A percentile compares a stretch with the other conserved stretches of the same genome.
Conservation (phyloP, 2,329 filamentous ascomycete genomes). For the Mycosphaerella sp. region DNA sequence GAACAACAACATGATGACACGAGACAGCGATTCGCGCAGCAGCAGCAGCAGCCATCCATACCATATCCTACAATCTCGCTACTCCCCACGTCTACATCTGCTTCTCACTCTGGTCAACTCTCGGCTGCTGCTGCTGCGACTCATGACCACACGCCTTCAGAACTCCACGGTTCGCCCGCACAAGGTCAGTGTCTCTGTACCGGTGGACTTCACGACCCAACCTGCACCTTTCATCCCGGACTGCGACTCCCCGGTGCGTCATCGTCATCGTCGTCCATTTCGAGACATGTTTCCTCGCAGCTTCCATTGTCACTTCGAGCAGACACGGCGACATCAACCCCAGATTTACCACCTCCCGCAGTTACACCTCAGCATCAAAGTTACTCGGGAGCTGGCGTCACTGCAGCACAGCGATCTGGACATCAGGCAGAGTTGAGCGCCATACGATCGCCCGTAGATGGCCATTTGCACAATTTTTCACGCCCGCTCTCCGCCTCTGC, state of each 20-base stretch:
- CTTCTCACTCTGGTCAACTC: constrained; percentile 2
- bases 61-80: constrained; percentile 12
- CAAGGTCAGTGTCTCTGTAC: constrained; percentile 18
- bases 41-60: neutral
- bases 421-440: constrained; percentile 13
- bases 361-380: neutral
- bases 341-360: neutral
- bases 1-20: too few species aligned
- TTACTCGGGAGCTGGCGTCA: neutral
- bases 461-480: neutral
- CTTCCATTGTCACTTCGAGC: neutral
- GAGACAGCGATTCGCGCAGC: neutral
- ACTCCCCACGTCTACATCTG: constrained; percentile 10
- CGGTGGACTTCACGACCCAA: constrained; percentile 18
- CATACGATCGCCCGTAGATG: neutral
- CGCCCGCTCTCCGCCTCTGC: neutral
- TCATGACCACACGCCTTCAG: constrained; percentile 10
- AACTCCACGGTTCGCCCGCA: constrained; percentile 19
- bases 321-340: constrained; percentile 2
- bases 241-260: constrained; percentile 10
- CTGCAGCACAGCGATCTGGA: constrained; percentile 2
- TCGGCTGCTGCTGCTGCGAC: neutral
- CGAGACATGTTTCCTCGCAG: neutral
- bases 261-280: neutral
- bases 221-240: constrained; percentile 18